Evolutionary conservation across 257 asterid genomes (phyloP).

Genomic region (Solanum etuberosum): DNA sequence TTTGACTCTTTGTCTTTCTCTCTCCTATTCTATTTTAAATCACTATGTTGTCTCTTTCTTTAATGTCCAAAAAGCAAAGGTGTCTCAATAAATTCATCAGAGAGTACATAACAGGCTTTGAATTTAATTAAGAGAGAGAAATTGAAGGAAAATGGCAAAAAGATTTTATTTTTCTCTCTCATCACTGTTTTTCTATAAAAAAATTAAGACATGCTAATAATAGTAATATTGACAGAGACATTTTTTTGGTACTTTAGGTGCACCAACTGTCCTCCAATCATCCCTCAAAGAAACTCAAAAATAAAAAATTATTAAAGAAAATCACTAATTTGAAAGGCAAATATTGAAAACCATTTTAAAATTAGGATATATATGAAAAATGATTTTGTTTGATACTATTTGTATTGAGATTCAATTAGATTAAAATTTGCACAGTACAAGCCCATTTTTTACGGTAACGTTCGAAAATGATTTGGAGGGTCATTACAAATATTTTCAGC

Average conservation of each 20-base stretch:
- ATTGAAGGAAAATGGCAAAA: not conserved
- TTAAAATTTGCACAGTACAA: no score
- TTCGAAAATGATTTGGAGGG: no score
- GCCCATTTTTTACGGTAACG: no score
- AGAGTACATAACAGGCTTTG: not conserved
- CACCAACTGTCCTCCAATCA: constrained; percentile 27
- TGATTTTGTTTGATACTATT: not conserved
- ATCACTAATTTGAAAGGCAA: not conserved
- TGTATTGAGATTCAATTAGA: not conserved
- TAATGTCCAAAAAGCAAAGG: constrained; percentile 6
- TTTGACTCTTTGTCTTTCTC: not conserved
- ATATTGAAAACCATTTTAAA: not conserved
- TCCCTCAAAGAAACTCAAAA: not conserved
- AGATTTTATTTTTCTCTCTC: not conserved
- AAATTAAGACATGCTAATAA: not conserved
- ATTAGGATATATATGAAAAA: not conserved
- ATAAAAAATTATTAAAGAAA: no score
- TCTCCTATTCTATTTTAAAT: not conserved
- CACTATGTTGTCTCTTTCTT: not conserved
- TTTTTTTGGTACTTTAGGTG: constrained; percentile 16
- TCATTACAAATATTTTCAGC: no score
- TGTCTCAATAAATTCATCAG: constrained; percentile 18
- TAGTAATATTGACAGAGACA: constrained; percentile 9
- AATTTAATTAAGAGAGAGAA: not conserved
- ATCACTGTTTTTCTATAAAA: not conserved